Evolutionary conservation across 2,329 filamentous ascomycete species (phyloP).

Genomic region (Leptographium flavum): DNA sequence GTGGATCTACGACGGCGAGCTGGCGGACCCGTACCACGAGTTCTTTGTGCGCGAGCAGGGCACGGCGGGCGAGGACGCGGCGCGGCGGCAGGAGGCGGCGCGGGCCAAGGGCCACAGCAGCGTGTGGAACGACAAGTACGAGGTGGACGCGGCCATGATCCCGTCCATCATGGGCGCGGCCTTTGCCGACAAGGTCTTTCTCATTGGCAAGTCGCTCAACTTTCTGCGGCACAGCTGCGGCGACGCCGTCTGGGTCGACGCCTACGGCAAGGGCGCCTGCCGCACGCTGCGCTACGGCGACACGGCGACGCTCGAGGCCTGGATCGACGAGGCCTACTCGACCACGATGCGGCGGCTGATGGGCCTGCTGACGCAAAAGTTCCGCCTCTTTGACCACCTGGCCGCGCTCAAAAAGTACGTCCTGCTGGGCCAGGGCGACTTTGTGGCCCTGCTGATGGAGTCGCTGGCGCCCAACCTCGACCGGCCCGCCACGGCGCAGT

Average conservation of each 20-base stretch:
- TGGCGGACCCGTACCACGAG: slow-evolving; percentile 89
- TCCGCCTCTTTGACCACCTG: slow-evolving; percentile 86
- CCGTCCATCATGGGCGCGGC: slow-evolving; percentile 87
- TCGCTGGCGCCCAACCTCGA: slow-evolving; percentile 86
- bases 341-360: slow-evolving; percentile 94
- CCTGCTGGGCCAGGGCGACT: slow-evolving; percentile 87
- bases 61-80: slow-evolving; percentile 29
- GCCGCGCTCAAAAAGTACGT: slow-evolving; percentile 89
- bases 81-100: slow-evolving; percentile 21
- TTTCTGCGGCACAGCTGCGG: slow-evolving; percentile 94
- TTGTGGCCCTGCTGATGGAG: slow-evolving; percentile 94
- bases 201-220: slow-evolving; percentile 95
- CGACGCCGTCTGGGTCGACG: slow-evolving; percentile 89
- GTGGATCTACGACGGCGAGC: slow-evolving; percentile 97
- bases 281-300: slow-evolving; percentile 89
- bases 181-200: slow-evolving; percentile 89
- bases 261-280: slow-evolving; percentile 83
- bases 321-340: slow-evolving; percentile 95
- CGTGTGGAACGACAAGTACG: slow-evolving; percentile 97
- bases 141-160: slow-evolving; percentile 70
- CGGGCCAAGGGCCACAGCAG: slow-evolving; percentile 58
- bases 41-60: slow-evolving; percentile 89
- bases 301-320: slow-evolving; percentile 77
- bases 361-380: slow-evolving; percentile 86
- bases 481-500: slow-evolving; percentile 89